These are phyloP conservation scores for Aspergillus aculeatinus DNA, from an alignment of 2,329 filamentous ascomycete species.

Conservation along the genomic window DNA sequence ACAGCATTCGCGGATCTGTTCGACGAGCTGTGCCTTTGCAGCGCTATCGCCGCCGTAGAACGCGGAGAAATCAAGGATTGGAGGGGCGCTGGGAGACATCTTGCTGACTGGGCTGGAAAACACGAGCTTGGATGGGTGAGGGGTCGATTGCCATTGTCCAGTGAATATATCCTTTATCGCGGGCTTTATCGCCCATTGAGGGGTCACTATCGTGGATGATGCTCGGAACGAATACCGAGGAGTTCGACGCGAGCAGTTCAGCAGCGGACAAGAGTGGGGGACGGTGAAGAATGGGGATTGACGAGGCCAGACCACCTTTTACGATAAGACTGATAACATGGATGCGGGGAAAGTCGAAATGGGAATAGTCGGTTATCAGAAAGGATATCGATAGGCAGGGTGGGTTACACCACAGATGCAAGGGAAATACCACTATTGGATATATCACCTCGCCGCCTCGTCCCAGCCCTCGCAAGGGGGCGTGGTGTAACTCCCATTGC, in stretches of 20 bases:
- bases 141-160: neutral
- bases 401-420: constrained; percentile 24
- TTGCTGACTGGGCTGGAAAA: neutral
- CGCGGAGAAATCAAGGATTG: constrained; percentile 36
- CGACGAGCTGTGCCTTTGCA: constrained; percentile 31
- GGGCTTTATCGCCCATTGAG: neutral
- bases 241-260: neutral
- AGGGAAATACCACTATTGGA: neutral
- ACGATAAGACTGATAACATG: neutral
- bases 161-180: neutral
- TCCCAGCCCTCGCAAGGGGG: neutral
- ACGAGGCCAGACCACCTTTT: neutral
- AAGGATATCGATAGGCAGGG: too few species aligned
- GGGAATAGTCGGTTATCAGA: too few species aligned
- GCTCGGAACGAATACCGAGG: constrained; percentile 13
- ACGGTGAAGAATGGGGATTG: neutral
- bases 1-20: constrained; percentile 27
- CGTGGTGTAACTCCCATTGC: neutral
- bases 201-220: neutral
- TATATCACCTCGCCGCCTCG: constrained; percentile 1
- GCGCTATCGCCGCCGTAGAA: constrained; percentile 31
- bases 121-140: neutral
- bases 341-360: neutral
- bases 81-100: constrained; percentile 31
- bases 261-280: neutral